phyloP scores from a whole-genome alignment of 2,329 filamentous ascomycete species.

The Periconia digitata region DNA sequence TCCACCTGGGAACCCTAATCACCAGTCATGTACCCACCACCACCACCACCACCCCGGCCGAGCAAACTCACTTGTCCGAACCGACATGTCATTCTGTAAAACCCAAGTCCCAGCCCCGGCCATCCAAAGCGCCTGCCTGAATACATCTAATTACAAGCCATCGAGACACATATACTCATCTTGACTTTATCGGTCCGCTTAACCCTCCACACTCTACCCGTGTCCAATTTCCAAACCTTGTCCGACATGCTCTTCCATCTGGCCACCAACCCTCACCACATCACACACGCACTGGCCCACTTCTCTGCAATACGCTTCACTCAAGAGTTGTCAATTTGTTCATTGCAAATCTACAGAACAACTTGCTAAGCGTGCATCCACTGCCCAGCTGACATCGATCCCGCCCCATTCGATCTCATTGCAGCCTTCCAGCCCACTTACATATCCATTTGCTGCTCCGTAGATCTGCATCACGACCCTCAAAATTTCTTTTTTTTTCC shows the following conservation, averaged over 20 bases:
- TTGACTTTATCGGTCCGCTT: background rate
- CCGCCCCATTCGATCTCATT: too few species aligned
- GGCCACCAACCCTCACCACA: background rate
- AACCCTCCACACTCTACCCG: background rate
- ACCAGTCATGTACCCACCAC: too few species aligned
- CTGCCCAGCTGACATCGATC: too few species aligned
- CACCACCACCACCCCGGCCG: too few species aligned
- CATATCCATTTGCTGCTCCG: slow-evolving; percentile 3
- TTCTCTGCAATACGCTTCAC: background rate
- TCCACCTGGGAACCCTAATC: too few species aligned
- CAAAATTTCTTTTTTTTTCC: slow-evolving; percentile 17
- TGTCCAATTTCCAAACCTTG: background rate
- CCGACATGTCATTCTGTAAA: too few species aligned
- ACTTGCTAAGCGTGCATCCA: background rate
- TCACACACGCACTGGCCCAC: background rate
- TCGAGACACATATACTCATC: too few species aligned
- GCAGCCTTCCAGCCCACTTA: background rate
- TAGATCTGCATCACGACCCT: slow-evolving; percentile 17
- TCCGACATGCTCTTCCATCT: background rate
- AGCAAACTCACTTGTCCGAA: too few species aligned
- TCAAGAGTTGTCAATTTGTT: background rate
- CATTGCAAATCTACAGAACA: slow-evolving; percentile 1
- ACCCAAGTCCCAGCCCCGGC: too few species aligned
- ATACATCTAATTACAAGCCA: too few species aligned
- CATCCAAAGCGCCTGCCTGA: too few species aligned